Conservation (phyloP, 768 basidiomycete species). For the Sarcomyxa edulis region DNA sequence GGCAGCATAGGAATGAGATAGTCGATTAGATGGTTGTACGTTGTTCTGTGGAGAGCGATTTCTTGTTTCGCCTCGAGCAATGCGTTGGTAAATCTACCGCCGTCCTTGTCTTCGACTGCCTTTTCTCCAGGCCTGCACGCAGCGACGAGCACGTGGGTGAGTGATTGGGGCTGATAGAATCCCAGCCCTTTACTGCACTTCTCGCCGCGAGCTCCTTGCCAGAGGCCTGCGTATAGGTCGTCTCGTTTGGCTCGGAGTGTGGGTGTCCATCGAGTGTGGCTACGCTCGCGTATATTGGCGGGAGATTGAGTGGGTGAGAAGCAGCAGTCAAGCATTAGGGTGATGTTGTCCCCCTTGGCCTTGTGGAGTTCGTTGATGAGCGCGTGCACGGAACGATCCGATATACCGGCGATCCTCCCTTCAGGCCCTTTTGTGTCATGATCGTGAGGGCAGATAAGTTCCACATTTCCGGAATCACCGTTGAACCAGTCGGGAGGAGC, state of each 20-base stretch:
- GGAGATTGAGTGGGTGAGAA: conserved; percentile 41
- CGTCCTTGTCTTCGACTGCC: conserved; percentile 57
- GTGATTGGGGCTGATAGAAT: conserved; percentile 35
- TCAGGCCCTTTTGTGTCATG: conserved; percentile 45
- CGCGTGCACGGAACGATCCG: conserved; percentile 59
- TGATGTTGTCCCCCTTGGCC: conserved; percentile 65
- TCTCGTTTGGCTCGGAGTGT: conserved; percentile 47
- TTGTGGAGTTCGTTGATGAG: conserved; percentile 52
- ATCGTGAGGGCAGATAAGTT: conserved; percentile 65
- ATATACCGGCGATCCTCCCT: conserved; percentile 55
- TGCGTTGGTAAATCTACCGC: conserved; percentile 56
- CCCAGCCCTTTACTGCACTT: conserved; percentile 30
- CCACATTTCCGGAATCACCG: conserved; percentile 30
- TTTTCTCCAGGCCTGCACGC: conserved; percentile 51
- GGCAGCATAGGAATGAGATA: conserved; percentile 32
- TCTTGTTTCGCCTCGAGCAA: conserved; percentile 42
- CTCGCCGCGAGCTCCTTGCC: conserved; percentile 41
- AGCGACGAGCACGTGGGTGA: conserved; percentile 49
- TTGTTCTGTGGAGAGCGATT: conserved; percentile 47
- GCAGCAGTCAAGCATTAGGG: conserved; percentile 61
- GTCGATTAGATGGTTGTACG: conserved; percentile 43
- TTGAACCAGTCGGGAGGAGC: conserved; percentile 62
- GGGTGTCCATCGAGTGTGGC: conserved; percentile 54
- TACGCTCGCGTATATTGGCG: conserved; percentile 36
- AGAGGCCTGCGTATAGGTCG: conserved; percentile 51